These are phyloP conservation scores for Sporobolomyces pararoseus DNA, from an alignment of 768 basidiomycete species.

Conservation along the genomic window DNA sequence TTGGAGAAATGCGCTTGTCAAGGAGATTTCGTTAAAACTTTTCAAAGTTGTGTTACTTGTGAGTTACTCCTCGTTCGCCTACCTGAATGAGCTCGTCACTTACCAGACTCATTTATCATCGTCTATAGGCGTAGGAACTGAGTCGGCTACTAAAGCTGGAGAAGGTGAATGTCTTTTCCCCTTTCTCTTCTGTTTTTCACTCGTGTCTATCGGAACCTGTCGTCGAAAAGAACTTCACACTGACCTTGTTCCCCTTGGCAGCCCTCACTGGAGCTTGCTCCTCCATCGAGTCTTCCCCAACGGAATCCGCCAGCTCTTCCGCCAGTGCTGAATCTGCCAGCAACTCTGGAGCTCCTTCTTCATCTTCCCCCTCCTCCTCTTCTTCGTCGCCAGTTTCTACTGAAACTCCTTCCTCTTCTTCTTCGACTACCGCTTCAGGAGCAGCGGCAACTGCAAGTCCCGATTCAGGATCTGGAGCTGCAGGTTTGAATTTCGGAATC, in stretches of 20 bases:
- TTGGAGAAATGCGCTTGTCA: background rate
- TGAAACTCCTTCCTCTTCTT: too few species aligned
- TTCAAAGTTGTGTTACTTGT: constrained; percentile 1
- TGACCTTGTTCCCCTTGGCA: background rate
- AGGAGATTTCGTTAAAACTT: background rate
- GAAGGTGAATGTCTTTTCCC: background rate
- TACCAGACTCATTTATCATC: background rate
- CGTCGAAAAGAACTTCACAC: too few species aligned
- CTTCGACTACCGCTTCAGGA: background rate
- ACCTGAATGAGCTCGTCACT: background rate
- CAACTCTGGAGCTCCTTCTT: too few species aligned
- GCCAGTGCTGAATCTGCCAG: too few species aligned
- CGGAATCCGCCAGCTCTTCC: background rate
- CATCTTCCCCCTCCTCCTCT: too few species aligned
- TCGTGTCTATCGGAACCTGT: too few species aligned
- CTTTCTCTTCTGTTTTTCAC: background rate
- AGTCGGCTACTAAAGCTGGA: background rate
- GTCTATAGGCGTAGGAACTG: background rate
- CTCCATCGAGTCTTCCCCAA: background rate
- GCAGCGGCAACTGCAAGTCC: too few species aligned
- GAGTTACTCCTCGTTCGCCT: background rate
- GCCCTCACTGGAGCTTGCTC: background rate
- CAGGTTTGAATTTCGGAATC: background rate
- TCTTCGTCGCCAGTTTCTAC: too few species aligned
- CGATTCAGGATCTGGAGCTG: background rate